Evolutionary conservation across 768 basidiomycete species (phyloP).

Genomic region (Termitomyces sp.): DNA sequence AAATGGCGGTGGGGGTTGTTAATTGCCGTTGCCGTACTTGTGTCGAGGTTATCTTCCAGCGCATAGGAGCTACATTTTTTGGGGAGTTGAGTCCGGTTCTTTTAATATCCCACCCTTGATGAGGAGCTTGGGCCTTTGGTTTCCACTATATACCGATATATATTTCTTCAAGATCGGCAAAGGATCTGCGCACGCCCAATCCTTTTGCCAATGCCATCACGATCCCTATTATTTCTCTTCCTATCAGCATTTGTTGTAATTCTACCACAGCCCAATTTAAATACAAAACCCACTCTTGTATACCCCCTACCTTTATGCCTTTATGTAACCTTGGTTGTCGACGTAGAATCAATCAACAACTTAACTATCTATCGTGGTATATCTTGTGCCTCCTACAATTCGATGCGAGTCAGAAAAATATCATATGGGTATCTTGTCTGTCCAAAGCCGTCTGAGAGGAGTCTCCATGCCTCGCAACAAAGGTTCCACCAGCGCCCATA

Average conservation of each 20-base stretch:
- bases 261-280: constrained; percentile 6
- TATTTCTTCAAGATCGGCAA: constrained; percentile 8
- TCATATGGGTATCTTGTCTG: constrained; percentile 14
- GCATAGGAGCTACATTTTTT: constrained; percentile 19
- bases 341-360: neutral
- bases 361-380: neutral
- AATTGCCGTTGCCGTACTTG: constrained; percentile 72
- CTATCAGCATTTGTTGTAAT: constrained; percentile 13
- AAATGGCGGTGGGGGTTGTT: constrained; percentile 84
- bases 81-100: neutral
- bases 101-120: neutral
- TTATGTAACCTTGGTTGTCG: neutral
- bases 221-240: constrained; percentile 12
- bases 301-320: neutral
- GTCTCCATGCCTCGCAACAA: constrained; percentile 34
- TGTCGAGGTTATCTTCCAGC: constrained; percentile 69
- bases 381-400: neutral
- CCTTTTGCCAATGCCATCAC: constrained; percentile 7
- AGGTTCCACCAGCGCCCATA: constrained; percentile 52
- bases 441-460: constrained; percentile 54
- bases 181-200: neutral
- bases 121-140: neutral
- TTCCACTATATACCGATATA: neutral
- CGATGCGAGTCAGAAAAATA: neutral
- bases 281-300: constrained; percentile 4